A percentile compares a stretch with the other conserved stretches of the same genome.
These are phyloP conservation scores for Pythium oligandrum DNA, from an alignment of 352 stramenopile genomes.

Conservation along the genomic window DNA sequence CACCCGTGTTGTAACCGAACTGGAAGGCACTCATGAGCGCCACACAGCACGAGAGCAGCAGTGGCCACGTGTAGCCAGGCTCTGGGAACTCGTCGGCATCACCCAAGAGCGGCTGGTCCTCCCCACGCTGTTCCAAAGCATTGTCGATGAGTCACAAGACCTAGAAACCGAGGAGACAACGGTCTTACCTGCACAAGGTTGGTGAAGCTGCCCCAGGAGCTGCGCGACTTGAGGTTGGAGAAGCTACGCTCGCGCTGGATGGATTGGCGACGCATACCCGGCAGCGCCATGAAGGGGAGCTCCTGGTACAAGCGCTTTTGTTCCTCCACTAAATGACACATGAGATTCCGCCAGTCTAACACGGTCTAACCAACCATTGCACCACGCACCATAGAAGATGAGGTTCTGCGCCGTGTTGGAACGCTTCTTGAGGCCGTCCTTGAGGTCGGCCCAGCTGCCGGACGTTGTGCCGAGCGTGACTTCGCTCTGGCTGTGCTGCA, in stretches of 20 bases:
- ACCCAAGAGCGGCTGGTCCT: conserved; percentile 56
- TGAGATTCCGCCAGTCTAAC: not conserved
- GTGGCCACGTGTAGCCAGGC: conserved; percentile 33
- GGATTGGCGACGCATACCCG: conserved; percentile 38
- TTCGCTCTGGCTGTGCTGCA: conserved; percentile 47
- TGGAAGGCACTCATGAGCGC: conserved; percentile 35
- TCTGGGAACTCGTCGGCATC: conserved; percentile 28
- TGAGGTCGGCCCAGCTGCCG: conserved; percentile 34
- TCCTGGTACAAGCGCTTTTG: conserved; percentile 43
- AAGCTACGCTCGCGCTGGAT: conserved; percentile 43
- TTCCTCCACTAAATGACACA: conserved; percentile 28
- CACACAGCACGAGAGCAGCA: conserved; percentile 38
- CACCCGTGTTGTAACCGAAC: conserved; percentile 43
- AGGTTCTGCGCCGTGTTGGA: conserved; percentile 48
- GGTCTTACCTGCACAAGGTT: conserved; percentile 19
- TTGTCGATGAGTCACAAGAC: too few relatives aligned
- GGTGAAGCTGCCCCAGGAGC: conserved; percentile 39
- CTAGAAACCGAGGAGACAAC: too few relatives aligned
- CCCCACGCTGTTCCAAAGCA: conserved; percentile 30
- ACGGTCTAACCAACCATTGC: not conserved
- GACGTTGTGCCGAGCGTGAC: conserved; percentile 32
- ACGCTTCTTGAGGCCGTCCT: conserved; percentile 41
- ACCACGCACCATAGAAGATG: conserved; percentile 34
- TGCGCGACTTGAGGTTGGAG: conserved; percentile 39
- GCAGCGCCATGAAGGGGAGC: conserved; percentile 38